These are phyloP conservation scores for Melampsora americana DNA, from an alignment of 1,284 basidiomycete species.

Conservation along the genomic window DNA sequence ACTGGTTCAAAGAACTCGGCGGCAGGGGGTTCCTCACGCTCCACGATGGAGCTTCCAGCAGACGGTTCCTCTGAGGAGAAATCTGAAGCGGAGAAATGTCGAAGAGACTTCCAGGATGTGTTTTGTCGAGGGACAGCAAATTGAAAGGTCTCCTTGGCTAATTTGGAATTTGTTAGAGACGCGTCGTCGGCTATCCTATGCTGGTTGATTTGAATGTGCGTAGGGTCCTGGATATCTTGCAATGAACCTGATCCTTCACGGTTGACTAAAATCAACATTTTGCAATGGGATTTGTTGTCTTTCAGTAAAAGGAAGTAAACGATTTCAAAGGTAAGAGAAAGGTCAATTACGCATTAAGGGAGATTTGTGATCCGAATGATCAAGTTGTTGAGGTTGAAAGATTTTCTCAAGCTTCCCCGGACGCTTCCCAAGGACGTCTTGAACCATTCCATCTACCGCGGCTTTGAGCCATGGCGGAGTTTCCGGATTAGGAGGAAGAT, in stretches of 20 bases:
- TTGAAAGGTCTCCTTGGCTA: conserved; percentile 16
- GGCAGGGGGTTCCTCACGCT: not conserved
- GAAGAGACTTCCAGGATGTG: conserved; percentile 25
- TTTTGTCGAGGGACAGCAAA: conserved; percentile 20
- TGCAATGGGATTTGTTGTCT: no score
- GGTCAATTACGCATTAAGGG: not conserved
- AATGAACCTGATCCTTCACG: no score
- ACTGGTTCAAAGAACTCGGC: not conserved
- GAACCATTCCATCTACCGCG: conserved; percentile 41
- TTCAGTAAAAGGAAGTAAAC: no score
- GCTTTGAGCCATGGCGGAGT: conserved; percentile 40
- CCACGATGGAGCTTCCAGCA: not conserved
- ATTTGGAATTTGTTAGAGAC: not conserved
- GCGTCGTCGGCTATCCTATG: not conserved
- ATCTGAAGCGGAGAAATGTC: conserved; percentile 5
- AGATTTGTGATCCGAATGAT: conserved; percentile 1
- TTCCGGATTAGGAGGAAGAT: not conserved
- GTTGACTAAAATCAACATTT: not conserved
- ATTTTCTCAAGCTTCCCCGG: conserved; percentile 36
- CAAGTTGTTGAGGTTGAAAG: conserved; percentile 24
- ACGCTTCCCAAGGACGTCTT: conserved; percentile 24
- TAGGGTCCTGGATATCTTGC: no score
- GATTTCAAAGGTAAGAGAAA: no score
- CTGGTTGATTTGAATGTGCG: not conserved
- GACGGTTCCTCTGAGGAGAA: conserved; percentile 4